Base-by-base conservation (phyloP, 2,329 filamentous ascomycete genomes). In the Beauveria medogensis region DNA sequence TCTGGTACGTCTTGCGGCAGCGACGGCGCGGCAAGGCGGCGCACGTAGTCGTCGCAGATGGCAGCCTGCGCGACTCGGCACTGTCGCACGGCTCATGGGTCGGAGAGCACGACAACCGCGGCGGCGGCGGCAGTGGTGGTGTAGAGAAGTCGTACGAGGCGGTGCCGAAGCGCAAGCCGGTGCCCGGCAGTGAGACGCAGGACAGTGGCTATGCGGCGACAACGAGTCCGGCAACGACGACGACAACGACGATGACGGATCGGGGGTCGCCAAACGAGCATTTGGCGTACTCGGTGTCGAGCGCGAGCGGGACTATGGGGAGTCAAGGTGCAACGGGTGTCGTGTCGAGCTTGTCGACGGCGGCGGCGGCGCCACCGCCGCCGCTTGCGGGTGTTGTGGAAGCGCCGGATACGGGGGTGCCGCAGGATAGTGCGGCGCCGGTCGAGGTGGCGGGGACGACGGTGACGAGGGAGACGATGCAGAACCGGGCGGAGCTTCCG, bases 401-500 rank as follows among this genome's bases (percentile, higher is more conserved):
- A 18, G 58, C 50, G 9, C 58, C 58, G 14, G 58, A 60, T 20
- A 54, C 58, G 28, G 16, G 5, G 3, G 41, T 60, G 14, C n/a
- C 37, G 22, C 34, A n/a, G 26, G 58, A 20, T 9, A 30, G 46
- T n/a, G 46, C 26, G 5, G 37, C 50, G n/a, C 58, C 58, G 51
- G 58, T 54, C 16, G 58, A 60, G 34, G 58, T 60, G 41, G n/a
- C 43, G 16, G 58, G 58, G 9, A 54, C 58, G 43, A 22, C 41
- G 28, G 28, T 60, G 16, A 60, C 58, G 30, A 34, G 58, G 10
- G 43, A 60, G 14, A 40, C 50, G 51, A 60, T 60, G 37, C 61
- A 60, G 22, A 54, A 18, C 34, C 8, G 54, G 28, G 46, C 55
- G 6, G 55, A 57, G 61, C 34, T 60, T 37, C 28, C 47, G 24